Evolutionary conservation across 2,329 filamentous ascomycete genomes (phyloP).

Genomic region (Fusarium sp.): DNA sequence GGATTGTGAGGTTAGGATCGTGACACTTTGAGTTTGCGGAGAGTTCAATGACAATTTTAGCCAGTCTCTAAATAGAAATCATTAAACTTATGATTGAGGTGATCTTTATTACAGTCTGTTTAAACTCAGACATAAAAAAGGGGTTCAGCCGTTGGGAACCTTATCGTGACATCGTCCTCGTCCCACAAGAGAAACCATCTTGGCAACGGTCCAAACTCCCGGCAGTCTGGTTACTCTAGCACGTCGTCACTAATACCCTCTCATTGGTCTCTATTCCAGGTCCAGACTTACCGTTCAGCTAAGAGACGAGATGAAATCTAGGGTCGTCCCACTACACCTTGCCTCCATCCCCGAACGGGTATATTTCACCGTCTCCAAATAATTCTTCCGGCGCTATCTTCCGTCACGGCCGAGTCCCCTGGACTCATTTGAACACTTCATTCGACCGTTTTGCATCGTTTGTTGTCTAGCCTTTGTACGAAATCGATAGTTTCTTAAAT

Average conservation of each 20-base stretch:
- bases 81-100: neutral
- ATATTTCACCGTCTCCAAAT: neutral
- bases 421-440: neutral
- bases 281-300: neutral
- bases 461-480: neutral
- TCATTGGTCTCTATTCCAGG: neutral
- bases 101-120: neutral
- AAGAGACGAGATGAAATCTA: neutral
- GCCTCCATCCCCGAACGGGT: neutral
- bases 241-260: neutral
- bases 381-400: conserved; percentile 12
- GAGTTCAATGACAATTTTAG: rapidly evolving
- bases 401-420: neutral
- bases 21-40: neutral
- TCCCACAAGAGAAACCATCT: neutral
- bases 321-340: neutral
- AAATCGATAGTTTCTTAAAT: conserved; percentile 5
- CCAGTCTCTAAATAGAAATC: rapidly evolving
- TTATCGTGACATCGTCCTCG: neutral
- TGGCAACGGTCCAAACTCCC: neutral
- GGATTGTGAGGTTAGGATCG: neutral
- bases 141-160: neutral
- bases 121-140: neutral
- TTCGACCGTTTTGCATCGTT: neutral
- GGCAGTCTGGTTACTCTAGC: neutral